phyloP scores from a whole-genome alignment of 2,329 filamentous ascomycete genomes.

The Penicillium sp. region DNA sequence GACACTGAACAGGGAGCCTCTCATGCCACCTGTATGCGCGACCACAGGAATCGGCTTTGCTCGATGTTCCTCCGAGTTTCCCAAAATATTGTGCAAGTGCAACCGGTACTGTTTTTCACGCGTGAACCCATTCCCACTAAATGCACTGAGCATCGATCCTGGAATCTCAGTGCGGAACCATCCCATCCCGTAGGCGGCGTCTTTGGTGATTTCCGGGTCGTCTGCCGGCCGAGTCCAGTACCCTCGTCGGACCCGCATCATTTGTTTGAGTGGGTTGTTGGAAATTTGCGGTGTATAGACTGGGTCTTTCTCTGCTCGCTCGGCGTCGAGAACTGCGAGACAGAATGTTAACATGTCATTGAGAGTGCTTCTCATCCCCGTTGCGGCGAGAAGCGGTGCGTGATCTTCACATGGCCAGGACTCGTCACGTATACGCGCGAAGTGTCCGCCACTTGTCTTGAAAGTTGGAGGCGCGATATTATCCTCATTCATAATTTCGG shows the following conservation, averaged over 20 bases:
- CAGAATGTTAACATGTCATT: conserved; percentile 32
- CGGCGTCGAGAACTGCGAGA: conserved; percentile 26
- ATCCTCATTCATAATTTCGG: conserved; percentile 18
- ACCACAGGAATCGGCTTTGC: conserved; percentile 15
- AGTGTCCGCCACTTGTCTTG: not conserved
- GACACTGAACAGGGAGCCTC: conserved; percentile 26
- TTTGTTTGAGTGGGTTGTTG: conserved; percentile 25
- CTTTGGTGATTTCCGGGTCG: conserved; percentile 14
- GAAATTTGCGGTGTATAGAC: conserved; percentile 1
- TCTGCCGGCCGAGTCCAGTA: conserved; percentile 26
- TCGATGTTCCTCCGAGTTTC: conserved; percentile 9
- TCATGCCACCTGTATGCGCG: conserved; percentile 32
- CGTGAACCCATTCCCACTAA: conserved; percentile 20
- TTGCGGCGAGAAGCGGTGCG: conserved; percentile 22
- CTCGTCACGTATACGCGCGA: not conserved
- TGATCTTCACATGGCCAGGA: conserved; percentile 22
- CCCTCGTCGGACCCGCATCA: conserved; percentile 23
- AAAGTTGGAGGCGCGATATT: not conserved
- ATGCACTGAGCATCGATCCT: conserved; percentile 20
- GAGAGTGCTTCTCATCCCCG: conserved; percentile 26
- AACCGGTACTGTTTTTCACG: not conserved
- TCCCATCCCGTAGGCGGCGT: conserved; percentile 30
- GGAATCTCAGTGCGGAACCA: conserved; percentile 31
- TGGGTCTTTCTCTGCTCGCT: conserved; percentile 18
- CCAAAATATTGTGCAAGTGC: not conserved